phyloP scores from a whole-genome alignment of 345 rosid species.

The Diplotaxis tenuifolia region DNA sequence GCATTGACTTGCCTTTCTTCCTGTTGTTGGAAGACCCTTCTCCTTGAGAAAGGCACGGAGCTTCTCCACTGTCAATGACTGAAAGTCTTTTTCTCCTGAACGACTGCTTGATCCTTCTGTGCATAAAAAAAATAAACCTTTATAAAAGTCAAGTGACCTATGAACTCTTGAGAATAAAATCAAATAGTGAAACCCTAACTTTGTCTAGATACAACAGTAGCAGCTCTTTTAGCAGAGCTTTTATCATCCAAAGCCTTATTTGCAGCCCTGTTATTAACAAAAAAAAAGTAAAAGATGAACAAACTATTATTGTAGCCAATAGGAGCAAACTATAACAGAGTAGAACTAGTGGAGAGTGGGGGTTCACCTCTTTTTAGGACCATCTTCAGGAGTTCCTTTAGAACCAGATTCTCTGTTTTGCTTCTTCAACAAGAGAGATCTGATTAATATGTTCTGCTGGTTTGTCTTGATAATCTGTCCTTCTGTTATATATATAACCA shows the following conservation, averaged over 20 bases:
- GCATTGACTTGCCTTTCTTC: slow-evolving; percentile 67
- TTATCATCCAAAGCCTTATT: slow-evolving; percentile 64
- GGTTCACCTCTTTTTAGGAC: slow-evolving; percentile 73
- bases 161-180: neutral
- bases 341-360: neutral
- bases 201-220: slow-evolving; percentile 49
- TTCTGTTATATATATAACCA: no score
- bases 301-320: no score
- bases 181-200: slow-evolving; percentile 39
- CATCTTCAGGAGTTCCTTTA: no score
- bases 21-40: slow-evolving; percentile 67
- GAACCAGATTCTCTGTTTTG: no score
- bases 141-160: neutral
- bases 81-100: slow-evolving; percentile 59
- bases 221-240: slow-evolving; percentile 65
- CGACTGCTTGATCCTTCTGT: slow-evolving; percentile 69
- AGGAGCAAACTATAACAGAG: no score
- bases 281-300: no score
- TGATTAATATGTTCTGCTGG: no score
- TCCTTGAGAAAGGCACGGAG: slow-evolving; percentile 86
- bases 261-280: slow-evolving; percentile 46
- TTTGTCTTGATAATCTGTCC: no score
- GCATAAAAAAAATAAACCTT: neutral
- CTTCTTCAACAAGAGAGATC: no score
- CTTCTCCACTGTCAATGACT: slow-evolving; percentile 77